These are phyloP conservation scores for Dendryphion nanum DNA, from an alignment of 2,329 filamentous ascomycete species.

Conservation along the genomic window DNA sequence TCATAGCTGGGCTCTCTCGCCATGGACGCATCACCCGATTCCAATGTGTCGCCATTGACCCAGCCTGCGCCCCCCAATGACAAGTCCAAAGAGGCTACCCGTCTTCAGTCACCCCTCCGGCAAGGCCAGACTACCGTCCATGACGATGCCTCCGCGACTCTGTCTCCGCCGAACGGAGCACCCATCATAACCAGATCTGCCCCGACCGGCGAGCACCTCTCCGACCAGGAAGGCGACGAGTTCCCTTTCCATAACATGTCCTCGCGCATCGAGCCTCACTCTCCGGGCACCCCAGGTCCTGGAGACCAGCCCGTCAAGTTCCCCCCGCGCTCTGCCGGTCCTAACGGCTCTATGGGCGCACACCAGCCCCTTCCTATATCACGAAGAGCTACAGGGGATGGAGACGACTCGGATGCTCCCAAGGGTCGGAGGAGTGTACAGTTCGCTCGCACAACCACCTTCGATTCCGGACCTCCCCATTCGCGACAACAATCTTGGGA, in stretches of 20 bases:
- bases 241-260: conserved; percentile 35
- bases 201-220: conserved; percentile 28
- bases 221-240: conserved; percentile 27
- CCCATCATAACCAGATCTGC: conserved; percentile 30
- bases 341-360: conserved; percentile 21
- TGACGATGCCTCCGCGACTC: conserved; percentile 9
- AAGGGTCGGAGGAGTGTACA: conserved; percentile 68
- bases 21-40: too few species aligned
- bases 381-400: conserved; percentile 30
- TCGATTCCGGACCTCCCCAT: conserved; percentile 48
- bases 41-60: conserved; percentile 24
- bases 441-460: conserved; percentile 57
- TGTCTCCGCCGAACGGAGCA: conserved; percentile 15
- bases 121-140: conserved; percentile 14
- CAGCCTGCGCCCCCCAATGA: conserved; percentile 11
- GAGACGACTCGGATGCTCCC: conserved; percentile 28
- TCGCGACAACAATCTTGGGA: conserved; percentile 66
- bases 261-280: background rate
- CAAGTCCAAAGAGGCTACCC: conserved; percentile 16
- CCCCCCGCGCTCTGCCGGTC: conserved; percentile 18
- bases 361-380: conserved; percentile 32
- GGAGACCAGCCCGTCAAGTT: conserved; percentile 14
- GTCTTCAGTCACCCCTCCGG: conserved; percentile 25
- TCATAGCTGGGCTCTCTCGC: too few species aligned
- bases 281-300: conserved; percentile 1